Base-by-base conservation (phyloP, 495 filamentous ascomycete species). In the Eremomyces bilateralis region DNA sequence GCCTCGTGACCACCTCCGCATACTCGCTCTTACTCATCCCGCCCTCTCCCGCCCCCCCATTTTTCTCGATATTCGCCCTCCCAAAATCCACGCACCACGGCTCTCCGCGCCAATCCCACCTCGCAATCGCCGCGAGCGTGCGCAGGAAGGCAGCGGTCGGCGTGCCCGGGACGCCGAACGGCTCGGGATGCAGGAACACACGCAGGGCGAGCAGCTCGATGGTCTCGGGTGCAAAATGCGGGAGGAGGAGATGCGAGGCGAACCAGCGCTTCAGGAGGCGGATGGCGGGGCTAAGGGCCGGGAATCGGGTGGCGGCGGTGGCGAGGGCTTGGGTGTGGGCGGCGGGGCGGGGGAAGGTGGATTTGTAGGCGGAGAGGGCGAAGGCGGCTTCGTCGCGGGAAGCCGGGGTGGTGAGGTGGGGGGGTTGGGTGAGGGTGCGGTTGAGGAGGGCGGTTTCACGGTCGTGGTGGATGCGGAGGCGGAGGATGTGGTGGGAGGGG, bases 181-280 rank as follows among this genome's bases (percentile, higher is more conserved):
- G 82, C 39, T 80, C 72, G 0, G 80, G 77, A 21, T 73, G 67
- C n/a, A 84, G 56, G 51, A 94, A 97, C 21, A 65, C 63, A 24
- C 69, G 73, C 4, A 71, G 61, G 11, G 69, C 73, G 25, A 88
- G 51, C 21, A 95, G 65, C 53, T 97, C 88, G 36, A 92, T 64
- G 20, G 93, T 51, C 47, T 85, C 81, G 15, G 81, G 71, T 20
- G 61, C 62, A 47, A 95, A 59, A 43, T 93, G 78, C 20, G 58
- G 61, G 0, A 65, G 62, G 15, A 97, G 69, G 28, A 88, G 71
- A 43, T 97, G 88, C 1, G 64, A 63, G 42, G 68, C 67, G 47
- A 93, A 88, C 88, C 88, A 97, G 42, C 69, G 61, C 53, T 95
- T 95, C 22, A 80, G 57, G 3, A 94, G 62, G n/a, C 85, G 76